Conservation (phyloP, 495 filamentous ascomycete genomes). For the Hyphodiscus hymeniophilus region DNA sequence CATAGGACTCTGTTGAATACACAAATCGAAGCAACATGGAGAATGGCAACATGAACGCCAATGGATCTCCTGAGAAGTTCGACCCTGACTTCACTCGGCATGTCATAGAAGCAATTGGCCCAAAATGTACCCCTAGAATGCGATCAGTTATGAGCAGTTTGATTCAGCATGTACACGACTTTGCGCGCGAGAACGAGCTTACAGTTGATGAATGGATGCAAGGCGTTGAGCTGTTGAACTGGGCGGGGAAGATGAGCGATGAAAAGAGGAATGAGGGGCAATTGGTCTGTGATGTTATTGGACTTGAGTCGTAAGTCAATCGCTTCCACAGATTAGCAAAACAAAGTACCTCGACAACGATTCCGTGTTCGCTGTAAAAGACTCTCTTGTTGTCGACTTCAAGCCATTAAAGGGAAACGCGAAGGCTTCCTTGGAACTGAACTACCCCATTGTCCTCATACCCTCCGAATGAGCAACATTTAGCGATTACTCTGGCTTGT, state of each 20-base stretch:
- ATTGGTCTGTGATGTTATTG: conserved; percentile 69
- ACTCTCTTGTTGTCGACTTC: conserved; percentile 57
- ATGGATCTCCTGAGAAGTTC: conserved; percentile 12
- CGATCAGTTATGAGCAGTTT: conserved; percentile 47
- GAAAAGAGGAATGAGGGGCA: conserved; percentile 67
- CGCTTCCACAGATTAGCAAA: conserved; percentile 22
- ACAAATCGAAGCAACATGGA: no score
- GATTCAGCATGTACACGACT: conserved; percentile 58
- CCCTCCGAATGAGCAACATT: not conserved
- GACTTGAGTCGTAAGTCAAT: conserved; percentile 58
- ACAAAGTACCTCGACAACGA: conserved; percentile 54
- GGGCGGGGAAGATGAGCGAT: conserved; percentile 46
- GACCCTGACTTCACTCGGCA: conserved; percentile 57
- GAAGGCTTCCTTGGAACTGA: conserved; percentile 62
- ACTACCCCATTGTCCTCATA: conserved; percentile 29
- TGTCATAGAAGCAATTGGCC: conserved; percentile 60
- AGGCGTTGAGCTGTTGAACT: conserved; percentile 55
- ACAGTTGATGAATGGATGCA: conserved; percentile 59
- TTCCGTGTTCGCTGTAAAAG: conserved; percentile 61
- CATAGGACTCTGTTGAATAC: no score
- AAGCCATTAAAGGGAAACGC: conserved; percentile 45
- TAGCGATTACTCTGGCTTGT: no score
- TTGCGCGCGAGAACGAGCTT: conserved; percentile 58
- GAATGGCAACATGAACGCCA: no score
- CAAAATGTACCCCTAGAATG: conserved; percentile 48